Percentiles rank a stretch among this genome's conserved stretches.
Conservation (phyloP, 1,284 basidiomycete genomes). For the Sutorius eximius region DNA sequence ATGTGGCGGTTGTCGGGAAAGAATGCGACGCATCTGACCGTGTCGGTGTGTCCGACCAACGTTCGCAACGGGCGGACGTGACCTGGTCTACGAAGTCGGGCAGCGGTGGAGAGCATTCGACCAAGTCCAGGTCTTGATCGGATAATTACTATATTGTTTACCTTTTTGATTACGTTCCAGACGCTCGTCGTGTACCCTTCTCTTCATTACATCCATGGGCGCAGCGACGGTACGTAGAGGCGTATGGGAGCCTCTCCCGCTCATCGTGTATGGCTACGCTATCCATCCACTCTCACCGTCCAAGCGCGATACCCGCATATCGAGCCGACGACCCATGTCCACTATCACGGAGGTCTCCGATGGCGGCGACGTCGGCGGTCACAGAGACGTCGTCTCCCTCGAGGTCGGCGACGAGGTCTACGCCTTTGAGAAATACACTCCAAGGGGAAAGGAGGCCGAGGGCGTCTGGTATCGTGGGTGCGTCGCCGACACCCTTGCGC, state of each 20-base stretch:
- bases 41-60: constrained; percentile 27
- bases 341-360: constrained; percentile 69
- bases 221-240: constrained; percentile 34
- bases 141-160: background rate
- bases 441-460: constrained; percentile 69
- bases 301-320: constrained; percentile 69
- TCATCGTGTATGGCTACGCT: constrained; percentile 82
- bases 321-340: constrained; percentile 58
- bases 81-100: constrained; percentile 26
- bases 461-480: constrained; percentile 89
- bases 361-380: constrained; percentile 63
- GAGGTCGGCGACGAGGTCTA: constrained; percentile 96
- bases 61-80: constrained; percentile 31
- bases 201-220: constrained; percentile 20
- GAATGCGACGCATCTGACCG: constrained; percentile 33
- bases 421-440: constrained; percentile 88
- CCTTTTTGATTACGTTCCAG: too few species aligned
- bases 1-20: constrained; percentile 30
- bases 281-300: constrained; percentile 74
- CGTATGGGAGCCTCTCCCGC: constrained; percentile 77
- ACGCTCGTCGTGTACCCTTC: background rate
- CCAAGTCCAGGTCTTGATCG: background rate
- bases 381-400: constrained; percentile 76
- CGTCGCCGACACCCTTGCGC: constrained; percentile 35
- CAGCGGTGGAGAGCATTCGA: constrained; percentile 29